A percentile compares a stretch with the other conserved stretches of the same genome.
phyloP scores from a whole-genome alignment of 2,329 filamentous ascomycete genomes.

The Colletotrichum caudatum region DNA sequence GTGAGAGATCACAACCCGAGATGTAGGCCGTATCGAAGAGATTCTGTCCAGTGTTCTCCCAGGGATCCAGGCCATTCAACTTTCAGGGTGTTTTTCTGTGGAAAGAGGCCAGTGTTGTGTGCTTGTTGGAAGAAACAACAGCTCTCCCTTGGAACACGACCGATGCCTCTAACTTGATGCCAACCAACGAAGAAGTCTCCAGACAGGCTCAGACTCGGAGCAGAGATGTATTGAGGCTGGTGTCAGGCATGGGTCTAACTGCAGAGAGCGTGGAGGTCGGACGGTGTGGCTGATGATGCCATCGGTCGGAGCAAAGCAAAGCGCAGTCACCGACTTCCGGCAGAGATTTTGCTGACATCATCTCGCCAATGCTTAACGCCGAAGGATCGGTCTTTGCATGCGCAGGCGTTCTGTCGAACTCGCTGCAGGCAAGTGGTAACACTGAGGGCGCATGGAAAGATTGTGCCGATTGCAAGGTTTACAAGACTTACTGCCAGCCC shows the following conservation, averaged over 20 bases:
- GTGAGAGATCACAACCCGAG: background rate
- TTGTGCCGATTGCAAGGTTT: background rate
- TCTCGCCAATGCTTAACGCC: background rate
- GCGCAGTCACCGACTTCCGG: background rate
- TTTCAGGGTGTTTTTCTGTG: background rate
- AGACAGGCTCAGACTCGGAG: background rate
- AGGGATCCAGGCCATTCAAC: background rate
- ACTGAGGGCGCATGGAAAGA: background rate
- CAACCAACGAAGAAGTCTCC: background rate
- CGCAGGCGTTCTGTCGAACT: background rate
- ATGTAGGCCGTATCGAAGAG: background rate
- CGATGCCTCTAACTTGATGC: background rate
- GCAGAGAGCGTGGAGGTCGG: background rate
- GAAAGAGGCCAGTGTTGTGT: background rate
- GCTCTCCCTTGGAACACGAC: background rate
- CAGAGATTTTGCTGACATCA: constrained; percentile 35
- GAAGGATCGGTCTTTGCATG: background rate
- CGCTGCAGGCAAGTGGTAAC: background rate
- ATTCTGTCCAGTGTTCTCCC: background rate
- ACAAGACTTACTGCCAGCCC: background rate
- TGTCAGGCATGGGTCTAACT: background rate
- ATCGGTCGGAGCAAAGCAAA: background rate
- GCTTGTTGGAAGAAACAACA: background rate
- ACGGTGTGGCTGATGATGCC: constrained; percentile 26
- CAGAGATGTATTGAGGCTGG: background rate